Conservation (phyloP, 768 basidiomycete species). For the Dioszegia aurantiaca region DNA sequence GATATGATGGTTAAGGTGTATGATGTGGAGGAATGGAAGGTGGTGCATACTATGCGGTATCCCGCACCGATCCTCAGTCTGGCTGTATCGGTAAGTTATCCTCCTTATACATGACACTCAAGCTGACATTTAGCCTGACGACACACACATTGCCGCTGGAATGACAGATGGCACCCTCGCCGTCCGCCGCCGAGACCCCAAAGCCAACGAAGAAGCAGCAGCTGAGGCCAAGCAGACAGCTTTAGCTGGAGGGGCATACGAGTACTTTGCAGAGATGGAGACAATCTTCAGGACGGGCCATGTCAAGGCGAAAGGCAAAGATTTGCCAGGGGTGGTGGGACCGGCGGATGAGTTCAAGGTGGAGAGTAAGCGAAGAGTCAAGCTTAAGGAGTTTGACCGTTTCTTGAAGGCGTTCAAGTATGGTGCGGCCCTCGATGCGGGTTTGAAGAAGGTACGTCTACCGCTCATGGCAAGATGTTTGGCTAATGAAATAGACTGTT, state of each 20-base stretch:
- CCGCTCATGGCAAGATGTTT: neutral
- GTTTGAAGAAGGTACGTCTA: conserved; percentile 70
- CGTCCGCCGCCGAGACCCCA: conserved; percentile 81
- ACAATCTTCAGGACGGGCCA: conserved; percentile 58
- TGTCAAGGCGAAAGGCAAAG: conserved; percentile 54
- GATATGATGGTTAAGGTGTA: conserved; percentile 99
- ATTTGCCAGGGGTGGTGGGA: conserved; percentile 61
- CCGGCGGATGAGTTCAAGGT: conserved; percentile 69
- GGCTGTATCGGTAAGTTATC: conserved; percentile 74
- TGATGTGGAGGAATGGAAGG: conserved; percentile 84
- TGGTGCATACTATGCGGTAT: conserved; percentile 98
- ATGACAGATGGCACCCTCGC: conserved; percentile 98
- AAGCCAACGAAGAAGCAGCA: conserved; percentile 60
- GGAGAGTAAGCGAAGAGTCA: conserved; percentile 66
- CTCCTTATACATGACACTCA: neutral
- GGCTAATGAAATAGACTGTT: conserved; percentile 60
- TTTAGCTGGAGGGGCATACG: conserved; percentile 62
- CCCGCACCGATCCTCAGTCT: conserved; percentile 86
- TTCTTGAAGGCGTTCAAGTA: conserved; percentile 90
- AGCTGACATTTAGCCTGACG: conserved; percentile 68
- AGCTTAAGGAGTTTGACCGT: conserved; percentile 81
- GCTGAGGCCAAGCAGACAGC: conserved; percentile 51
- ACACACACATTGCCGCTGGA: conserved; percentile 94
- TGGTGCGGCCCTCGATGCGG: conserved; percentile 87
- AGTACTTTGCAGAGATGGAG: conserved; percentile 64